Evolutionary conservation across 345 rosid genomes (phyloP), one percentile per base, ranked within the genome.

Genomic region (Bruguiera sexangula): DNA sequence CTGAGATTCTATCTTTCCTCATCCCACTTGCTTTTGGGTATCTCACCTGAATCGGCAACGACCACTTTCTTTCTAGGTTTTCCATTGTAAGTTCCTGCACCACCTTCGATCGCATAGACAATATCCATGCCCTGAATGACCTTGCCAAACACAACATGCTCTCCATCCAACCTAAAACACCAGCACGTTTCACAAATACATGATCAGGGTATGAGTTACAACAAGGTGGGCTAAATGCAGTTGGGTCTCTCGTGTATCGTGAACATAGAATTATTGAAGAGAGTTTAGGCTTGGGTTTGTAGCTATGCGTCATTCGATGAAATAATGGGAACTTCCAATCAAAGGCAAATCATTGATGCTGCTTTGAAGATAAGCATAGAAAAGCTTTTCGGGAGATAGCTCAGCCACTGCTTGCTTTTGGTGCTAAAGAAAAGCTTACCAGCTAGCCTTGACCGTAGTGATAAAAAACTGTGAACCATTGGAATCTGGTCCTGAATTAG

Each of bases 401-500:
- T 13, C 16, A 10, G 48, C 50, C 50, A 43, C 5, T 3, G 19
- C 50, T 50, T 10, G 15, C 36, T 15, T 22, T 60, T 11, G 53
- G 36, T n/a, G 27, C 57, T 2, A 16, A 26, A 22, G 22, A 36
- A 60, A 51, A 73, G 50, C 84, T 72, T 94, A 94, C 99, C 99
- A 95, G 85, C 88, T 82, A 80, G 99, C 87, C 82, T 95, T 95
- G 64, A 92, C 78, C 1, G 99, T 88, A 66, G 98, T 88, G 75
- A 95, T 92, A 71, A 88, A 95, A 80, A 95, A 95, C 85, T 95
- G 99, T 0, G 93, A 95, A 71, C 99, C 99, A 75, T 92, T 95
- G 39, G 98, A 88, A 82, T 95, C 87, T 1, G 92, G 96, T 48
- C 99, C 96, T 37, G 96, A 75, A 80, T 92, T 95, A 68, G 78